A percentile compares a stretch with the other conserved stretches of the same genome.
Evolutionary conservation across 2,329 filamentous ascomycete species (phyloP).

Genomic region (Ploettnerulaceae sp.): DNA sequence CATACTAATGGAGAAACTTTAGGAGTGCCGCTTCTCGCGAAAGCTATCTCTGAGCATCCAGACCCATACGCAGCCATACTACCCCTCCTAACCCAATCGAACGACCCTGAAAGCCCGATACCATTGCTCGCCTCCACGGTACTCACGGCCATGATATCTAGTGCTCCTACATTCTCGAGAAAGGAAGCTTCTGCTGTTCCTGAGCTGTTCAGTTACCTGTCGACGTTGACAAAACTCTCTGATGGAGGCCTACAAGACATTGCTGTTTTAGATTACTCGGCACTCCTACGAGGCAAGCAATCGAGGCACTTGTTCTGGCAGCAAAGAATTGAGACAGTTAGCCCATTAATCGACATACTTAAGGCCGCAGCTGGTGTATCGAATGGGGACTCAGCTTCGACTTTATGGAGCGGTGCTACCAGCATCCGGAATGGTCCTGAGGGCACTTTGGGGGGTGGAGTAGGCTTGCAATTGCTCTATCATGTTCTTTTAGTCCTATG

Average conservation of each 20-base stretch:
- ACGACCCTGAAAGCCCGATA: constrained; percentile 70
- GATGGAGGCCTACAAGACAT: constrained; percentile 94
- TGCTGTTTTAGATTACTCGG: constrained; percentile 85
- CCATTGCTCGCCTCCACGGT: constrained; percentile 87
- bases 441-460: constrained; percentile 66
- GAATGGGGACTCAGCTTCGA: constrained; percentile 57
- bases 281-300: constrained; percentile 69
- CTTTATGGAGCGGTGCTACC: constrained; percentile 54
- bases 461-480: constrained; percentile 89
- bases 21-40: constrained; percentile 77
- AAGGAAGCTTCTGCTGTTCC: constrained; percentile 65
- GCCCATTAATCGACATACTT: constrained; percentile 77
- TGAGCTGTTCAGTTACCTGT: constrained; percentile 79
- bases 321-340: constrained; percentile 78
- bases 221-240: constrained; percentile 73
- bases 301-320: constrained; percentile 86
- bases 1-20: constrained; percentile 9
- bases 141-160: constrained; percentile 71
- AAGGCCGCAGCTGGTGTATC: constrained; percentile 70
- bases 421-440: constrained; percentile 56
- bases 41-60: constrained; percentile 67
- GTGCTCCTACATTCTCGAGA: constrained; percentile 55
- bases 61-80: constrained; percentile 81
- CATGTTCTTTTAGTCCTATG: constrained; percentile 90
- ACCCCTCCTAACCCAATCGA: constrained; percentile 75